Conservation (phyloP, 495 filamentous ascomycete genomes). For the Penicillium antarcticum region DNA sequence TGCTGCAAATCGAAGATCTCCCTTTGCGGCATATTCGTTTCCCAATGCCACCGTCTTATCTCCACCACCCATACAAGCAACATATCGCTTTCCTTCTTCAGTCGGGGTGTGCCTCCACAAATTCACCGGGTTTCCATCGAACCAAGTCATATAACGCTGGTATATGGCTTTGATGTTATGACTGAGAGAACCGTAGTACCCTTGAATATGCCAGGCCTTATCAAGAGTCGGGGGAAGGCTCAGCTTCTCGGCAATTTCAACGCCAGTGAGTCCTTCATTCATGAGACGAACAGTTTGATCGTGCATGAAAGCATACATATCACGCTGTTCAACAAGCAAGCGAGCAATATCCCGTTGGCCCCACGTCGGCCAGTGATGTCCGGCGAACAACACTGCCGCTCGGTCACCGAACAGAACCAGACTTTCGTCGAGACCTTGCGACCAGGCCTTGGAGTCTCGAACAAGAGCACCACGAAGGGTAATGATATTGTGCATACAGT, state of each 20-base stretch:
- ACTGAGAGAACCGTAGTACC: conserved; percentile 33
- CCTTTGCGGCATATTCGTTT: neutral
- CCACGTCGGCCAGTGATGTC: conserved; percentile 33
- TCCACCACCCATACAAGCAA: conserved; percentile 21
- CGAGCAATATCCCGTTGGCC: conserved; percentile 9
- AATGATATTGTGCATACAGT: conserved; percentile 24
- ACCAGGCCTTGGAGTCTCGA: conserved; percentile 19
- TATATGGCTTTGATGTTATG: conserved; percentile 41
- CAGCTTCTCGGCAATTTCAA: conserved; percentile 31
- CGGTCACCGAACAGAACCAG: conserved; percentile 9
- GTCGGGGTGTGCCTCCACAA: conserved; percentile 30
- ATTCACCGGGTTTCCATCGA: conserved; percentile 32
- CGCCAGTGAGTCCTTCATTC: conserved; percentile 21
- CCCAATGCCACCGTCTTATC: conserved; percentile 13
- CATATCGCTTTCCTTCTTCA: conserved; percentile 22
- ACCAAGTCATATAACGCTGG: conserved; percentile 37
- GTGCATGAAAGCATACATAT: conserved; percentile 35
- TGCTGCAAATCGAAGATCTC: conserved; percentile 21
- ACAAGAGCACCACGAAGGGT: conserved; percentile 24
- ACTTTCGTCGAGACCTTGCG: conserved; percentile 15
- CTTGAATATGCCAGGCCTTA: conserved; percentile 22
- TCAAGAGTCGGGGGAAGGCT: conserved; percentile 20
- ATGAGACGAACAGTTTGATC: conserved; percentile 30
- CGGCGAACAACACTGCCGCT: conserved; percentile 15
- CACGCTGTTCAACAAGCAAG: conserved; percentile 25